Percentiles rank a stretch among this genome's conserved stretches.
These are phyloP conservation scores for Fomitopsis serialis DNA, from an alignment of 768 basidiomycete species.

Conservation along the genomic window DNA sequence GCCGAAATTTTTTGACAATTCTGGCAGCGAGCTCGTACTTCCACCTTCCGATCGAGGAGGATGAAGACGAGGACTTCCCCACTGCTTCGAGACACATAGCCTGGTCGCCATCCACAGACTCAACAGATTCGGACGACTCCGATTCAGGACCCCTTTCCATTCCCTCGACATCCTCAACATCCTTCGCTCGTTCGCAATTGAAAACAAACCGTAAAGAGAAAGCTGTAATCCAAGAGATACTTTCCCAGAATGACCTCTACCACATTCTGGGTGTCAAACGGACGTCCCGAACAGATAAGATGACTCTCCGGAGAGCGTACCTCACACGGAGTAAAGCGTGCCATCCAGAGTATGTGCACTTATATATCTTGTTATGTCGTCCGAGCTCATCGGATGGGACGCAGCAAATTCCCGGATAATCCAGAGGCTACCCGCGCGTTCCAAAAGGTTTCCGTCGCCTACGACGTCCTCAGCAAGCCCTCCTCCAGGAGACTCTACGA, in stretches of 20 bases:
- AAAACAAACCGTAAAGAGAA: constrained; percentile 11
- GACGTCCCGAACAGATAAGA: constrained; percentile 46
- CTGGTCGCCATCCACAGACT: constrained; percentile 20
- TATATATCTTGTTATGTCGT: not conserved
- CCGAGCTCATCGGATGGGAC: not conserved
- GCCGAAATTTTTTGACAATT: not conserved
- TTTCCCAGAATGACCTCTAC: constrained; percentile 65
- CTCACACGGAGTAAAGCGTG: constrained; percentile 69
- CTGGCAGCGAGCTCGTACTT: constrained; percentile 57
- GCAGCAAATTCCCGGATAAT: constrained; percentile 75
- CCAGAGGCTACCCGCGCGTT: constrained; percentile 79
- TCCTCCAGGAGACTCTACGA: constrained; percentile 68
- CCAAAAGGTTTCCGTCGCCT: constrained; percentile 82
- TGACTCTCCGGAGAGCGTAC: constrained; percentile 69
- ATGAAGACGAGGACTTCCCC: constrained; percentile 35
- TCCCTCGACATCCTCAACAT: constrained; percentile 21
- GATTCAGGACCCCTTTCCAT: constrained; percentile 10
- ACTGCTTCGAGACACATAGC: constrained; percentile 21
- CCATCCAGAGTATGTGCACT: constrained; percentile 76
- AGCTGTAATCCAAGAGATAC: constrained; percentile 44
- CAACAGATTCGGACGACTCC: constrained; percentile 15
- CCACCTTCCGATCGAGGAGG: constrained; percentile 56
- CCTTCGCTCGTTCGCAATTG: constrained; percentile 6
- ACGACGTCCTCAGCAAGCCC: constrained; percentile 74
- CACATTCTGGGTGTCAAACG: constrained; percentile 62